Evolutionary conservation across 1,284 basidiomycete species (phyloP).

Genomic region (Ustilago trichophora): DNA sequence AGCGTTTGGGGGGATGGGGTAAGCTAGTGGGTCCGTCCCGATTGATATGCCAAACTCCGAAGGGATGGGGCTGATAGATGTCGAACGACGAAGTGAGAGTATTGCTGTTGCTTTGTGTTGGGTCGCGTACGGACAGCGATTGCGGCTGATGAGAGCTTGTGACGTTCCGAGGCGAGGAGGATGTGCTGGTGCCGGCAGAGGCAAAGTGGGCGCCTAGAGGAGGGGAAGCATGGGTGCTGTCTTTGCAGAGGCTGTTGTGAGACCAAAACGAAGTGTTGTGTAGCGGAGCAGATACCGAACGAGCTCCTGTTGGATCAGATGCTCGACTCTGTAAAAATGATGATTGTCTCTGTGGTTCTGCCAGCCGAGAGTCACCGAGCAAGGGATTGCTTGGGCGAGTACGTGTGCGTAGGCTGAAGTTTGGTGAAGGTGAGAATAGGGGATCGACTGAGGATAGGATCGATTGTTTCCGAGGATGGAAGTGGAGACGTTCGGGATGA

Average conservation of each 20-base stretch:
- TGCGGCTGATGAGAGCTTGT: background rate
- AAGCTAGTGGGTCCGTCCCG: constrained; percentile 34
- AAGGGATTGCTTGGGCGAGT: background rate
- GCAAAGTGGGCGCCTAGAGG: constrained; percentile 4
- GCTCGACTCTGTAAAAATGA: background rate
- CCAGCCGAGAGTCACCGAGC: background rate
- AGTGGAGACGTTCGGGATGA: too few species aligned
- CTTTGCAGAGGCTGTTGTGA: background rate
- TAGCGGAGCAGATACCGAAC: background rate
- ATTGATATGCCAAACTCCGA: constrained; percentile 33
- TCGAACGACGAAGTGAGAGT: background rate
- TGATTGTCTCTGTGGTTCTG: background rate
- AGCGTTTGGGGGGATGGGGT: constrained; percentile 24
- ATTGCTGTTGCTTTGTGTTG: background rate
- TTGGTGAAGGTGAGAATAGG: background rate
- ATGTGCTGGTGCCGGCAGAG: constrained; percentile 1
- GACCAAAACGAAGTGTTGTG: background rate
- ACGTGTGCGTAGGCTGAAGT: background rate
- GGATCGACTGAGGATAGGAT: background rate
- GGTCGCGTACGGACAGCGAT: background rate
- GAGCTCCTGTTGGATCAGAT: background rate
- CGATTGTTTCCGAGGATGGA: too few species aligned
- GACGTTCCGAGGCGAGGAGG: background rate
- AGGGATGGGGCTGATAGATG: constrained; percentile 32
- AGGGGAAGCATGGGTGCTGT: constrained; percentile 6